A percentile compares a stretch with the other conserved stretches of the same genome.
Conservation (phyloP, 2,329 filamentous ascomycete genomes). For the Decorospora gaudefroyi region DNA sequence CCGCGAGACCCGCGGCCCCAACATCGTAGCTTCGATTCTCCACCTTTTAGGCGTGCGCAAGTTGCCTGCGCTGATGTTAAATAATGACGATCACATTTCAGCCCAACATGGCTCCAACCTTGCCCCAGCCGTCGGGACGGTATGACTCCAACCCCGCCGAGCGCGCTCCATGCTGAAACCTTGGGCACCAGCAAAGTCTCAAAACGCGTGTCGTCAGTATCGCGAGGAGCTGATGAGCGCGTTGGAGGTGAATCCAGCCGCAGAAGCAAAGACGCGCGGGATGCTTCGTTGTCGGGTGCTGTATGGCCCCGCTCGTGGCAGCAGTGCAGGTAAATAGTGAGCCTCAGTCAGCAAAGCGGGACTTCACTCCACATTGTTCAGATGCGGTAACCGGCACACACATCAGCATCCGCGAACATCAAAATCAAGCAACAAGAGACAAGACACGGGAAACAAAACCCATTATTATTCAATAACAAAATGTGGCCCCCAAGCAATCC, state of each 20-base stretch:
- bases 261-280: not conserved
- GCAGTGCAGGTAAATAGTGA: too few relatives aligned
- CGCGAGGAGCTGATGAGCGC: slow-evolving; percentile 6
- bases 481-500: too few relatives aligned
- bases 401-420: slow-evolving; percentile 1
- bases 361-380: not conserved
- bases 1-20: too few relatives aligned
- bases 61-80: too few relatives aligned
- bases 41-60: too few relatives aligned
- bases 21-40: too few relatives aligned
- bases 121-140: not conserved
- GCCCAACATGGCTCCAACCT: slow-evolving; percentile 9
- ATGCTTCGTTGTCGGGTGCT: slow-evolving; percentile 1
- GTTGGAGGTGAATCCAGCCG: slow-evolving; percentile 7
- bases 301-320: too few relatives aligned
- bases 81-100: too few relatives aligned
- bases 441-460: not conserved
- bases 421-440: not conserved
- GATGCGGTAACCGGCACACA: slow-evolving; percentile 7
- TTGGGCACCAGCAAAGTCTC: slow-evolving; percentile 6
- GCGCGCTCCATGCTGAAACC: slow-evolving; percentile 17
- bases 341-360: not conserved
- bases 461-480: not conserved
- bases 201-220: slow-evolving; percentile 18
- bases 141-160: slow-evolving; percentile 1